A percentile compares a stretch with the other conserved stretches of the same genome.
Evolutionary conservation across 2,329 filamentous ascomycete genomes (phyloP).

Genomic region (Verruconis gallopava): DNA sequence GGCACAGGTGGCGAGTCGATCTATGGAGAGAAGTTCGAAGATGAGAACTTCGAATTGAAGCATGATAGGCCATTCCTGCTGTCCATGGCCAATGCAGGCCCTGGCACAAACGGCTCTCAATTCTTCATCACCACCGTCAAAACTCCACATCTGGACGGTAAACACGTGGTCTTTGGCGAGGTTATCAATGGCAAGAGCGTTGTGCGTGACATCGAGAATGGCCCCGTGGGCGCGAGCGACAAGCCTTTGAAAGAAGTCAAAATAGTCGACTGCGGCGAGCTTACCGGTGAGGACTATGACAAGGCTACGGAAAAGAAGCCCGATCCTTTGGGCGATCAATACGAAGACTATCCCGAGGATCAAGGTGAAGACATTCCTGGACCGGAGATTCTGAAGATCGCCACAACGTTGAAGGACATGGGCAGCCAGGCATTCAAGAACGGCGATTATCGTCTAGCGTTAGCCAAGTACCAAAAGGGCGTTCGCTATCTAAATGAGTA

Average conservation of each 20-base stretch:
- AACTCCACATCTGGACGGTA: conserved; percentile 89
- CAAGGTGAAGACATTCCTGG: conserved; percentile 52
- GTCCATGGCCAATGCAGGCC: conserved; percentile 96
- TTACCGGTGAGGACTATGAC: conserved; percentile 57
- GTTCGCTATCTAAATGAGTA: conserved; percentile 81
- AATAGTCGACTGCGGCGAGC: conserved; percentile 66
- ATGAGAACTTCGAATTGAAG: conserved; percentile 88
- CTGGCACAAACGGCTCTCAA: conserved; percentile 89
- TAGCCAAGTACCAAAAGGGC: conserved; percentile 92
- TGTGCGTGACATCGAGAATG: conserved; percentile 79
- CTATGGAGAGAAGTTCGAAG: conserved; percentile 92
- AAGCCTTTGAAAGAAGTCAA: conserved; percentile 62
- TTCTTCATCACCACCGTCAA: conserved; percentile 95
- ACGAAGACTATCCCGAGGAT: conserved; percentile 95
- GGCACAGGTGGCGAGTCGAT: conserved; percentile 95
- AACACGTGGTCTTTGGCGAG: conserved; percentile 96
- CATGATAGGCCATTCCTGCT: conserved; percentile 88
- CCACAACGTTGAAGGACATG: conserved; percentile 73
- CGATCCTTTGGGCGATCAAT: conserved; percentile 76
- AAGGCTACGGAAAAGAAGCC: conserved; percentile 54
- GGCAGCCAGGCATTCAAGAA: conserved; percentile 88
- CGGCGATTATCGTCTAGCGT: conserved; percentile 53
- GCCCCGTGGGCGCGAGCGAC: conserved; percentile 59
- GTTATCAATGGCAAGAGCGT: conserved; percentile 87
- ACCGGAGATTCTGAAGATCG: conserved; percentile 61